phyloP scores from a whole-genome alignment of 768 basidiomycete genomes.

The Boletus rufocinnamomeus region DNA sequence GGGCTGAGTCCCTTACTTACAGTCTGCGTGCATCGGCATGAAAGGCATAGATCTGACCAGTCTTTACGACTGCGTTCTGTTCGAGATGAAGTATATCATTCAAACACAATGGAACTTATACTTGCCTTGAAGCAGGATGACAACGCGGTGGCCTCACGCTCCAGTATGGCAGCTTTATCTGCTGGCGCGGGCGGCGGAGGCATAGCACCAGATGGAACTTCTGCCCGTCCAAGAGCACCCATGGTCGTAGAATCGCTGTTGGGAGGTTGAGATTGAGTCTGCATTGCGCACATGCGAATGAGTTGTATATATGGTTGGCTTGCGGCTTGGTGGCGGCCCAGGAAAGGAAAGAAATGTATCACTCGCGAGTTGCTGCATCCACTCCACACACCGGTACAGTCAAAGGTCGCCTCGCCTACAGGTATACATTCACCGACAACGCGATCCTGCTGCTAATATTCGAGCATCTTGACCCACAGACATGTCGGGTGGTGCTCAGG shows the following conservation, averaged over 20 bases:
- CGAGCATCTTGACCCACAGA: conserved; percentile 1
- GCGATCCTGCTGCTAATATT: background rate
- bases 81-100: conserved; percentile 2
- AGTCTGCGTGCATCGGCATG: conserved; percentile 64
- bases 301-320: too few species aligned
- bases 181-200: conserved; percentile 52
- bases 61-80: conserved; percentile 66
- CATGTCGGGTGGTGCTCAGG: conserved; percentile 27
- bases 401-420: background rate
- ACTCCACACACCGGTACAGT: conserved; percentile 5
- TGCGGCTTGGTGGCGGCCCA: too few species aligned
- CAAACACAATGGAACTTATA: background rate
- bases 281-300: conserved; percentile 35
- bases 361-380: background rate
- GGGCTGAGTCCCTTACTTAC: conserved; percentile 41
- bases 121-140: conserved; percentile 58
- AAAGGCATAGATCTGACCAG: conserved; percentile 70
- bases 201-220: conserved; percentile 42
- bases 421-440: conserved; percentile 6
- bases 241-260: conserved; percentile 18
- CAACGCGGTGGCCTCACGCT: conserved; percentile 66
- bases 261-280: conserved; percentile 43
- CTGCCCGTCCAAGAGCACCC: conserved; percentile 27
- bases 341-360: conserved; percentile 30
- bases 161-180: conserved; percentile 46